These are phyloP conservation scores for Microbotryomycetes sp. DNA, from an alignment of 1,284 basidiomycete species.

Conservation along the genomic window DNA sequence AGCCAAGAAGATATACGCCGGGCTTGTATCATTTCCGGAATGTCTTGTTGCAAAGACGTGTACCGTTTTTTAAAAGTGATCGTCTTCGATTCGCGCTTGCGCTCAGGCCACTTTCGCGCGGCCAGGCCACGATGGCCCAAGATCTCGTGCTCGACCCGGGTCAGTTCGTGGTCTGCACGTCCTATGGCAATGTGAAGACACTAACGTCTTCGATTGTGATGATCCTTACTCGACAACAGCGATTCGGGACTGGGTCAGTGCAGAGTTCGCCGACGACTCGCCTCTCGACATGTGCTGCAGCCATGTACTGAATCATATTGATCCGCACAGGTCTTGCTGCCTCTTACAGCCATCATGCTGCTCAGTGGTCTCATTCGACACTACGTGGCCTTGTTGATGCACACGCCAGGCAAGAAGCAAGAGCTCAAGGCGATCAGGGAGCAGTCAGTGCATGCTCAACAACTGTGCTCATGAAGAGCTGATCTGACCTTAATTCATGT, in stretches of 20 bases:
- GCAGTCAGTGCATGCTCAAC: constrained; percentile 59
- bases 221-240: constrained; percentile 21
- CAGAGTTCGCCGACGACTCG: not conserved
- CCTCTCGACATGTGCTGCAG: not conserved
- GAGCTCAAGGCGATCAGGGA: constrained; percentile 74
- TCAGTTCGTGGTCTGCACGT: too few relatives aligned
- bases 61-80: too few relatives aligned
- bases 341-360: constrained; percentile 97
- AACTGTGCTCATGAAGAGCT: not conserved
- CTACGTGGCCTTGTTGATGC: constrained; percentile 82
- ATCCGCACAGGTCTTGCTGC: constrained; percentile 68
- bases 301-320: not conserved
- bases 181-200: not conserved
- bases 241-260: constrained; percentile 73
- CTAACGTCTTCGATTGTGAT: not conserved
- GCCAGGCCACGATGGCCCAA: not conserved
- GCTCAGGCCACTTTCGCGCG: not conserved
- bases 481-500: not conserved
- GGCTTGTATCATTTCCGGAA: not conserved
- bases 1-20: not conserved
- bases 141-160: constrained; percentile 3
- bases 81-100: not conserved
- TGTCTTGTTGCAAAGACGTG: not conserved
- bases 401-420: constrained; percentile 75
- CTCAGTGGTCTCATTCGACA: constrained; percentile 89